Percentiles rank a stretch among this genome's conserved stretches.
These are phyloP conservation scores for Globisporangium cylindrosporum DNA, from an alignment of 352 stramenopile genomes.

Conservation along the genomic window DNA sequence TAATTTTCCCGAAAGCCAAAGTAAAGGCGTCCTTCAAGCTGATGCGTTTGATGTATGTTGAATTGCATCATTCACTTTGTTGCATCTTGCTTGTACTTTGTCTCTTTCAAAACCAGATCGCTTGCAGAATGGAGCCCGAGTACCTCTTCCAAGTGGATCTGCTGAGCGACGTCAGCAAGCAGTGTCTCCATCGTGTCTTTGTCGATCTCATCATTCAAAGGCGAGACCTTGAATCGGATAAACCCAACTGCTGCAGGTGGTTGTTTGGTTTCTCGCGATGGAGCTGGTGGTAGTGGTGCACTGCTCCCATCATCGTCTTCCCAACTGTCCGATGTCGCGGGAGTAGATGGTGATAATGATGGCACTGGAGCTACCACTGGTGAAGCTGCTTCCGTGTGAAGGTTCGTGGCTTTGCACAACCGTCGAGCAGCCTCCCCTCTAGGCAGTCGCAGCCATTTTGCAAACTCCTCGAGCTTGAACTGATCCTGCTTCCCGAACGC, in stretches of 20 bases:
- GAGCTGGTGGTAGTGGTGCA: not conserved
- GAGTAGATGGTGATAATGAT: not conserved
- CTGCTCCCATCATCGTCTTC: conserved; percentile 2
- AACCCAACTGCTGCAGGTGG: conserved; percentile 18
- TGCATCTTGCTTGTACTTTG: not conserved
- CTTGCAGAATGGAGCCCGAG: not conserved
- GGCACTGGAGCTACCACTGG: not conserved
- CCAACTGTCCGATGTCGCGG: conserved; percentile 17
- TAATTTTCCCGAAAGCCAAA: not conserved
- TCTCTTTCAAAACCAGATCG: conserved; percentile 8
- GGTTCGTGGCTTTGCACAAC: conserved; percentile 44
- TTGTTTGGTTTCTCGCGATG: conserved; percentile 4
- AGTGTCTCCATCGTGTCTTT: conserved; percentile 14
- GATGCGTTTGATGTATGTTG: no score
- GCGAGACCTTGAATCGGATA: conserved; percentile 35
- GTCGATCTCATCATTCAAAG: conserved; percentile 27
- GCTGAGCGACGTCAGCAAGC: conserved; percentile 22
- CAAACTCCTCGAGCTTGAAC: conserved; percentile 42
- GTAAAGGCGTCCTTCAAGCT: no score
- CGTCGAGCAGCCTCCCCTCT: conserved; percentile 18
- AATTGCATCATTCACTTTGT: not conserved
- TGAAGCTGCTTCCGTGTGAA: conserved; percentile 34
- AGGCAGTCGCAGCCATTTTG: conserved; percentile 26
- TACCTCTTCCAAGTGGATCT: conserved; percentile 14
- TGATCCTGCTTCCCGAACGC: conserved; percentile 57